phyloP scores from a whole-genome alignment of 768 basidiomycete species.

The Tulasnella calospora region DNA sequence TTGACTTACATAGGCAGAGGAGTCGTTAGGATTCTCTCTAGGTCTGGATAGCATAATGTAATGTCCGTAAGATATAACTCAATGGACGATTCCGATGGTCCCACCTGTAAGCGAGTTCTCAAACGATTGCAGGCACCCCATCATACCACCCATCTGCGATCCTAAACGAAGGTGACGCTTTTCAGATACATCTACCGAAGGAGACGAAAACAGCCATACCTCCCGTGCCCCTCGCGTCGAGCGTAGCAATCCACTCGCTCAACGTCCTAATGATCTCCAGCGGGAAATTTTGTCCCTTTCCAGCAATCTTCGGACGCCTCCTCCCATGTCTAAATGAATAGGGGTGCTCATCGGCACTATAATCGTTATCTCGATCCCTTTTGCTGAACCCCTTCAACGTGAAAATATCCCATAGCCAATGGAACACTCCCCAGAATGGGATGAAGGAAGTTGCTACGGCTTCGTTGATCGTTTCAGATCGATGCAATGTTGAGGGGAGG shows the following conservation, averaged over 20 bases:
- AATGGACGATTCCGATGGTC: not conserved
- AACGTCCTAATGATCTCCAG: conserved; percentile 14
- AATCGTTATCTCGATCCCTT: not conserved
- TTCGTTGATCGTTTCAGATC: not conserved
- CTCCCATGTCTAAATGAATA: conserved; percentile 14
- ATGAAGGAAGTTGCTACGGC: conserved; percentile 15
- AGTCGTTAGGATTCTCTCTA: conserved; percentile 59
- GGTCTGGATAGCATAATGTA: conserved; percentile 36
- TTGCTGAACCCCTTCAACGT: conserved; percentile 20
- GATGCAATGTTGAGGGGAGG: conserved; percentile 12
- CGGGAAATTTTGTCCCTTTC: conserved; percentile 12
- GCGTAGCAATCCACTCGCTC: conserved; percentile 20
- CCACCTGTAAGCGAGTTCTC: conserved; percentile 23
- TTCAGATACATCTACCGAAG: not conserved
- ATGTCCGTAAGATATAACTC: not conserved
- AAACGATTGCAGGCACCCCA: conserved; percentile 12
- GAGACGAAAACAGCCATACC: not conserved
- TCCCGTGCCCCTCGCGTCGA: conserved; percentile 16
- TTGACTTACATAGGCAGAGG: conserved; percentile 59
- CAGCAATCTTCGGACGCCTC: conserved; percentile 17
- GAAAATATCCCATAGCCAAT: conserved; percentile 15
- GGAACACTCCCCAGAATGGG: conserved; percentile 17
- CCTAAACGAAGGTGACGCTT: not conserved
- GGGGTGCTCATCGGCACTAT: not conserved
- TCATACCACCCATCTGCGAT: conserved; percentile 15